phyloP scores from a whole-genome alignment of 805 yeast species.

The Isabelozyma rhagii region DNA sequence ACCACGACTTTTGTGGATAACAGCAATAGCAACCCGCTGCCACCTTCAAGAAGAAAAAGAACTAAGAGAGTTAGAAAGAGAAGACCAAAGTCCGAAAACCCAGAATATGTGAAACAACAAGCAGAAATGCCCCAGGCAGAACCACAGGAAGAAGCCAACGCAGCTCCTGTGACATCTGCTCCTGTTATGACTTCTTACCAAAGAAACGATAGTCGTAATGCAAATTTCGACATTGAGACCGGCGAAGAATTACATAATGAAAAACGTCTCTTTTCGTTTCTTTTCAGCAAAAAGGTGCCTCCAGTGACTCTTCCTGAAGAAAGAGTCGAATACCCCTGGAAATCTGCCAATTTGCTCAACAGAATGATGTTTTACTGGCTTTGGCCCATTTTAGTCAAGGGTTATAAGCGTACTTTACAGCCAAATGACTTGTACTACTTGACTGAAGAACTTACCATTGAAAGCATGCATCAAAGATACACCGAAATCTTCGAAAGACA shows the following conservation, averaged over 20 bases:
- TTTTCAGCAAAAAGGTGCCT: conserved; percentile 49
- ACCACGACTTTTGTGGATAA: background rate
- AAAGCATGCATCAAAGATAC: conserved; percentile 29
- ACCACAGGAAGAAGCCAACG: background rate
- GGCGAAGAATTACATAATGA: conserved; percentile 41
- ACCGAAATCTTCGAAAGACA: conserved; percentile 19
- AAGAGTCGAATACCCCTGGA: conserved; percentile 48
- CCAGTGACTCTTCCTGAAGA: conserved; percentile 51
- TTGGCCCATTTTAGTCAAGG: conserved; percentile 36
- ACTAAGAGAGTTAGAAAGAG: background rate
- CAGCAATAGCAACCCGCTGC: background rate
- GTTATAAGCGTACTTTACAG: conserved; percentile 36
- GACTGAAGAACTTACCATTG: conserved; percentile 33
- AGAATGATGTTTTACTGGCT: conserved; percentile 40
- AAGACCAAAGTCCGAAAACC: background rate
- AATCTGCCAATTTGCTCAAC: conserved; percentile 32
- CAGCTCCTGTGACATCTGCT: background rate
- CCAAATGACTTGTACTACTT: conserved; percentile 37
- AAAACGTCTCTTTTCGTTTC: conserved; percentile 48
- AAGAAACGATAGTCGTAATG: background rate
- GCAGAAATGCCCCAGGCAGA: background rate
- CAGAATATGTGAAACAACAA: background rate
- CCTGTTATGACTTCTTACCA: background rate
- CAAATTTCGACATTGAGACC: conserved; percentile 6
- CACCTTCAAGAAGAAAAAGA: background rate